Evolutionary conservation across 2,329 filamentous ascomycete genomes (phyloP).

Genomic region (Sclerotinia nivalis): DNA sequence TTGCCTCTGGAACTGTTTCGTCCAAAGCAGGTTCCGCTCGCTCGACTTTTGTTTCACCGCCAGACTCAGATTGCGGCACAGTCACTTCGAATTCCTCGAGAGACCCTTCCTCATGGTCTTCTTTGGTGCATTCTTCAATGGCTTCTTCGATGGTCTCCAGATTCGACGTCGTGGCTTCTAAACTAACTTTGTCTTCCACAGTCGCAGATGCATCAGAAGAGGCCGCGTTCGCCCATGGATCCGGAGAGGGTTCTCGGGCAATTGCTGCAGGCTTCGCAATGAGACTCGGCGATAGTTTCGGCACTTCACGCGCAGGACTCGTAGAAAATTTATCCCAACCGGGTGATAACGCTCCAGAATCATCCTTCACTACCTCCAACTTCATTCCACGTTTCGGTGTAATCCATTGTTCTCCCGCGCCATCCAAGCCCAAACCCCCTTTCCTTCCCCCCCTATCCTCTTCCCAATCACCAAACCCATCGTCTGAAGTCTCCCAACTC

Average conservation of each 20-base stretch:
- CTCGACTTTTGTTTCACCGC: neutral
- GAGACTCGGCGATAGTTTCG: conserved; percentile 27
- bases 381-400: conserved; percentile 1
- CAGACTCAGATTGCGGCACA: neutral
- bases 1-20: neutral
- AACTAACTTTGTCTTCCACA: neutral
- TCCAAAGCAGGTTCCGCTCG: neutral
- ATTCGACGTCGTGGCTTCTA: neutral
- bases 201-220: neutral
- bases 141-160: neutral
- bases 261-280: conserved; percentile 25
- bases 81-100: neutral
- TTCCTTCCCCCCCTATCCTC: conserved; percentile 25
- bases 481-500: conserved; percentile 35
- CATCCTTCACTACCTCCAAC: conserved; percentile 19
- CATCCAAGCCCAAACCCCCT: conserved; percentile 28
- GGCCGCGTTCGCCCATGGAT: conserved; percentile 36
- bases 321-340: conserved; percentile 27
- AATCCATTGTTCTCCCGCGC: conserved; percentile 28
- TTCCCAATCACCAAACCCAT: conserved; percentile 38
- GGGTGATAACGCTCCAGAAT: conserved; percentile 21
- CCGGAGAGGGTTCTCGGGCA: conserved; percentile 34
- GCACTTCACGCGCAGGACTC: conserved; percentile 6
- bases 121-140: neutral
- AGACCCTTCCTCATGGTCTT: neutral